Evolutionary conservation across 108 stramenopile genomes (phyloP), one percentile per base, ranked within the genome.

Genomic region (Ochromonas danica): DNA sequence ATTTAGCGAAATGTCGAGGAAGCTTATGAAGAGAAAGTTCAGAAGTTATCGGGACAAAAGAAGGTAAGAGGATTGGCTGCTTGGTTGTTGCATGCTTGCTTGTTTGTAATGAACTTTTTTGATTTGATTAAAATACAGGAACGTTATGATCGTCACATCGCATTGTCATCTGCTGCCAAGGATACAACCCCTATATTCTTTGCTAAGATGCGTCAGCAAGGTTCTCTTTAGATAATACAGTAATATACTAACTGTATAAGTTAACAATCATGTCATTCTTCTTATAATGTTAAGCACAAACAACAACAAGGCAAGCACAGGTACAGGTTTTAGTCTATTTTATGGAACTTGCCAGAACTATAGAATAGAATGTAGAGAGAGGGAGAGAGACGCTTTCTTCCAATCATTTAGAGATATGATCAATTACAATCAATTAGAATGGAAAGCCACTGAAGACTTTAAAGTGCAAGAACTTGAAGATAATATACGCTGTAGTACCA

Each of bases 381-480:
- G n/a, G n/a, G n/a, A n/a, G n/a, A n/a, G n/a, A n/a, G n/a, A n/a
- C n/a, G n/a, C n/a, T n/a, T n/a, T n/a, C n/a, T n/a, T n/a, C n/a
- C n/a, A n/a, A n/a, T n/a, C n/a, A n/a, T n/a, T n/a, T n/a, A n/a
- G n/a, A n/a, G n/a, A n/a, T n/a, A n/a, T n/a, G n/a, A n/a, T n/a
- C n/a, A n/a, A n/a, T n/a, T n/a, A n/a, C n/a, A n/a, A n/a, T n/a
- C n/a, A n/a, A n/a, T n/a, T n/a, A n/a, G n/a, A n/a, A n/a, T n/a
- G n/a, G n/a, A n/a, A n/a, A n/a, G n/a, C n/a, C n/a, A n/a, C n/a
- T n/a, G n/a, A 51, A 70, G 10, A 74, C 39, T n/a, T 51, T 42
- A 88, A 95, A 95, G 75, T 95, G 94, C n/a, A 95, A 40, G 78
- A 95, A 92, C 78, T 95, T 95, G 72, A 94, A 28, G 31, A 89